Base-by-base conservation (phyloP, 2,329 filamentous ascomycete species). In the Epichloe glyceriae region DNA sequence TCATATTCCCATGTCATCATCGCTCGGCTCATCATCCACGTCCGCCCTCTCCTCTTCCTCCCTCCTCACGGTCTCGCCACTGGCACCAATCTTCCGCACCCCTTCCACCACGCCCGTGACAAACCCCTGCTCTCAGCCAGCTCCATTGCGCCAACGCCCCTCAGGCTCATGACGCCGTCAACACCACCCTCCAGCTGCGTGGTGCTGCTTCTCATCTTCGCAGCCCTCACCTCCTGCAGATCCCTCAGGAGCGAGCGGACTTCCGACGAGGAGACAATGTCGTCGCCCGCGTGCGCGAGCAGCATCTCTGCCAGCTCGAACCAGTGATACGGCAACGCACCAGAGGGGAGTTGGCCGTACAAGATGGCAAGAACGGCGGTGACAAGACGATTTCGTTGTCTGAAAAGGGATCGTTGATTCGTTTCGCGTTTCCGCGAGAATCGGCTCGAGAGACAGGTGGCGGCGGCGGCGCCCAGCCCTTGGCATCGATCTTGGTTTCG, bases 311-410 rank as follows among this genome's bases (percentile, higher is more conserved):
- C 84, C 8, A 97, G 71, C 68, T 97, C 93, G 41, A 95, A 78
- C 90, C 91, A 98, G 70, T 97, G 91, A 64, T 95, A 97, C 0
- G 93, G 93, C 34, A 98, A 72, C 14, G 83, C 80, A 40, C 82
- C 80, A 0, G 81, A 70, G 8, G 83, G 80, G 85, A 79, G 45
- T 79, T 73, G 19, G 83, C 80, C 0, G 85, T 89, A 56, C 85
- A 88, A 15, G 83, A 83, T 1, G 81, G 79, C 1, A 94, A 69
- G 63, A 96, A 96, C 0, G 91, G 91, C 4, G 90, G 80, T 0
- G 82, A 80, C 0, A 82, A 63, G 2, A 70, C 54, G 4, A 61
- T 57, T 41, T 70, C 66, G 43, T 56, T 55, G 10, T 59, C 58
- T 33, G 47, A 46, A 1, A 44, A 15, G 17, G 55, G 39, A 26